A percentile compares a stretch with the other conserved stretches of the same genome.
Evolutionary conservation across 2,329 filamentous ascomycete species (phyloP).

Genomic region (Neodidymelliopsis sp.): DNA sequence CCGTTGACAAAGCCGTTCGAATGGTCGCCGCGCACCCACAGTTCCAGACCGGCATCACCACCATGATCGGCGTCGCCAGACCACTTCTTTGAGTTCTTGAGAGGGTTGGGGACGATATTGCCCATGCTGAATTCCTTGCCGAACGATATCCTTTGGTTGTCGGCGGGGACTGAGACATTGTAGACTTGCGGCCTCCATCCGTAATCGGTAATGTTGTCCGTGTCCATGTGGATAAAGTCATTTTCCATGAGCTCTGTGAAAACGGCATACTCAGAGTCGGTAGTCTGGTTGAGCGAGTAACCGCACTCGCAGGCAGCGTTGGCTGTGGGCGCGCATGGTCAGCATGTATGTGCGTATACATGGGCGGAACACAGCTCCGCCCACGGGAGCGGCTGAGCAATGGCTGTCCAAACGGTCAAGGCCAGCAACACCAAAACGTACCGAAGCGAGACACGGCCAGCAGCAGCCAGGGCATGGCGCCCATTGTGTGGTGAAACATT

Average conservation of each 20-base stretch:
- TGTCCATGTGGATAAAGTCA: conserved; percentile 69
- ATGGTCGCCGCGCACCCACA: conserved; percentile 49
- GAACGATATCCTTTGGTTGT: conserved; percentile 66
- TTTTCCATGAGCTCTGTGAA: conserved; percentile 77
- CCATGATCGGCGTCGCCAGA: conserved; percentile 55
- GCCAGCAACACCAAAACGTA: conserved; percentile 25
- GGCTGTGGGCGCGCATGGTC: conserved; percentile 32
- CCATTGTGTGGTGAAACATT: conserved; percentile 29
- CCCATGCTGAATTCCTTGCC: conserved; percentile 67
- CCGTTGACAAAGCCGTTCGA: conserved; percentile 63
- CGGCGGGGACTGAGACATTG: conserved; percentile 61
- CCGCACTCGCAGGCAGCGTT: conserved; percentile 73
- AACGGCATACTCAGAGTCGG: conserved; percentile 52
- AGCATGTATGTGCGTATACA: conserved; percentile 8
- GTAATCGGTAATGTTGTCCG: conserved; percentile 52
- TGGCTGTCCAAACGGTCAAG: not conserved
- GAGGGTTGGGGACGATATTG: conserved; percentile 66
- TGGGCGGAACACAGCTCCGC: not conserved
- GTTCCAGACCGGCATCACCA: conserved; percentile 48
- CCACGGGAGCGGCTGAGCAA: not conserved
- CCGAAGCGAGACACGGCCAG: conserved; percentile 41
- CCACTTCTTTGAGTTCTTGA: conserved; percentile 54
- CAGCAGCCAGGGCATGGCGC: conserved; percentile 39
- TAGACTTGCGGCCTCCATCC: conserved; percentile 74
- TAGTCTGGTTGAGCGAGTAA: conserved; percentile 65